Base-by-base conservation (phyloP, 192 early-diverging fungal species). In the Podila clonocystis region DNA sequence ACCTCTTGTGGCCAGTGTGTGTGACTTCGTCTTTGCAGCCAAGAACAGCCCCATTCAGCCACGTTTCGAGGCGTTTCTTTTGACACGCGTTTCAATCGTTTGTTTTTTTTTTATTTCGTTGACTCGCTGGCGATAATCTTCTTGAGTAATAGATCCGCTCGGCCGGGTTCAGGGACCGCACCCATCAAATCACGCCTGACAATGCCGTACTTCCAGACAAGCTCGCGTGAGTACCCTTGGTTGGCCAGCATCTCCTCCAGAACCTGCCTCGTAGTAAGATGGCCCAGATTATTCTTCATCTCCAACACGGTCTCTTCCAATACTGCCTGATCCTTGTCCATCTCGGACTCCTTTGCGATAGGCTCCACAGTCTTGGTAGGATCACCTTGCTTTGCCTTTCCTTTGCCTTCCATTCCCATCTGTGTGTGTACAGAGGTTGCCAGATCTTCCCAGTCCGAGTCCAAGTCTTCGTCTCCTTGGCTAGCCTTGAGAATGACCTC, bases 191-290 rank as follows among this genome's bases (percentile, higher is more conserved):
- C 57, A 13, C 70, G 50, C 3, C 67, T 49, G 30, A 72, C 67
- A 65, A 80, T 38, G 3, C 77, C 77, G 33, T 80, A 80, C 50
- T 80, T 80, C 77, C 77, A 80, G 52, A 72, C 62, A 22, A 80
- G n/a, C 2, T 80, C 66, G 12, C 62, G 60, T 2, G 77, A 63
- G n/a, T 65, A 73, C 0, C 70, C 77, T 15, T 64, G 41, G 17
- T 31, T 41, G 26, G 62, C 77, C 22, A 80, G 71, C 77, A 80
- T 80, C 49, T 69, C 77, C 22, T 80, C 77, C 49, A 80, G 28
- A 9, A 80, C 65, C 50, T 80, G 58, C 22, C 77, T 60, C 29
- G 61, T 61, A 0, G 50, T 69, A 0, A 80, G 71, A 12, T 64
- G 58, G 5, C 77, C 77, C 62, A 65, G 4, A 22, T 73, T 68